A percentile compares a stretch with the other conserved stretches of the same genome.
Conservation (phyloP, 768 basidiomycete species). For the Rhodosporidiobolus sp. region DNA sequence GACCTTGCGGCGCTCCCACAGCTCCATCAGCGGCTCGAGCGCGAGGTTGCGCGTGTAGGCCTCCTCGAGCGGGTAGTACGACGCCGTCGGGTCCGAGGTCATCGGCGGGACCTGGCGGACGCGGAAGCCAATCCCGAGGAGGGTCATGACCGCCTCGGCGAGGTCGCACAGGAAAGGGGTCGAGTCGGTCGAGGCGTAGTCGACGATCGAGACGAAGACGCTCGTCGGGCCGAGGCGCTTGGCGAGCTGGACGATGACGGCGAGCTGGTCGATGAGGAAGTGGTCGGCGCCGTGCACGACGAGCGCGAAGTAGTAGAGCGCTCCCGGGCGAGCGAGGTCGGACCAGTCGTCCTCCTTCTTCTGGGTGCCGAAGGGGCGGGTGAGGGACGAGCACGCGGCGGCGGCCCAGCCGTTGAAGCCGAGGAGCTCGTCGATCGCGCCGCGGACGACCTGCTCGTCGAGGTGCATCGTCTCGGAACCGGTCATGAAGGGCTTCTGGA, state of each 20-base stretch:
- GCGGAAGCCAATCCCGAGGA: conserved; percentile 87
- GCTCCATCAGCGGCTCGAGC: conserved; percentile 81
- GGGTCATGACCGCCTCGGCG: conserved; percentile 88
- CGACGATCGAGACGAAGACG: conserved; percentile 95
- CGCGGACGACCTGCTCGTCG: conserved; percentile 84
- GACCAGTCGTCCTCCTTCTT: conserved; percentile 76
- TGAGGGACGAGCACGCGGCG: conserved; percentile 85
- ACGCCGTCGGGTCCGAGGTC: conserved; percentile 80
- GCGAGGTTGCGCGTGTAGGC: conserved; percentile 89
- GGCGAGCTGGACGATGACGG: conserved; percentile 93
- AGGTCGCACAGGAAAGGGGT: conserved; percentile 91
- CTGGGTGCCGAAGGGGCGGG: conserved; percentile 92
- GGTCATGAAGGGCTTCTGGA: conserved; percentile 83
- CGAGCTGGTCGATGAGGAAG: conserved; percentile 96
- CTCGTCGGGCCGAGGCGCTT: conserved; percentile 82
- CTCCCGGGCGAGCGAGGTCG: conserved; percentile 75
- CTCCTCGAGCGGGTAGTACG: conserved; percentile 95
- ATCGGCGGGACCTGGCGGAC: conserved; percentile 88
- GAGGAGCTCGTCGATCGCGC: conserved; percentile 87
- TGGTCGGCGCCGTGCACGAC: conserved; percentile 98
- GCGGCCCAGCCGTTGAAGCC: conserved; percentile 98
- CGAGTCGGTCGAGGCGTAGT: conserved; percentile 91
- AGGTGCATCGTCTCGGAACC: conserved; percentile 78
- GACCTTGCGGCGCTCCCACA: conserved; percentile 70
- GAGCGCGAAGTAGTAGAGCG: conserved; percentile 90